Evolutionary conservation across 345 rosid species (phyloP).

Genomic region (Eucalyptus virginea): DNA sequence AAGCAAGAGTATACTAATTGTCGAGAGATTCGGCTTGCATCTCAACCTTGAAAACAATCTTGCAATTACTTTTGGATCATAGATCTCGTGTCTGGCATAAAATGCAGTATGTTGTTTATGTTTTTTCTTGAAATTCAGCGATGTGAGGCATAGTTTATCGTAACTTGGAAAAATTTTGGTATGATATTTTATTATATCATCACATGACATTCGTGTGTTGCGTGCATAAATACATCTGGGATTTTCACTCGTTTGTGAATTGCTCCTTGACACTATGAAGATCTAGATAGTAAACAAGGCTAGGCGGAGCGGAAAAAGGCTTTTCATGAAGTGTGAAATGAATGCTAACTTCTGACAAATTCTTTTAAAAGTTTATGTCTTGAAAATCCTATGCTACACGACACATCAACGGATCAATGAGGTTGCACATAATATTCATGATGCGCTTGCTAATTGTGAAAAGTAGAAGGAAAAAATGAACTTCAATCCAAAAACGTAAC

Average conservation of each 20-base stretch:
- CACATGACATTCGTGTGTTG: neutral
- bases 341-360: neutral
- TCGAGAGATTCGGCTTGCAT: neutral
- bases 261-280: neutral
- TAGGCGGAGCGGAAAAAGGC: neutral
- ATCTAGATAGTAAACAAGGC: neutral
- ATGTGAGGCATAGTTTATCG: neutral
- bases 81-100: neutral
- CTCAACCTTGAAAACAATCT: neutral
- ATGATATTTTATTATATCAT: neutral
- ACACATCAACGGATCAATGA: neutral
- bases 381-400: neutral
- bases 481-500: neutral
- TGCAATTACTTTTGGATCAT: neutral
- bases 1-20: neutral
- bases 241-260: neutral
- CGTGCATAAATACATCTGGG: neutral
- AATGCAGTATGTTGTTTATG: neutral
- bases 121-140: neutral
- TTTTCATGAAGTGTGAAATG: neutral
- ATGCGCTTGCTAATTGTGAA: neutral
- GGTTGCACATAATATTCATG: neutral
- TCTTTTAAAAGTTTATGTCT: neutral
- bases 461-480: neutral
- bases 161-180: neutral